Percentiles rank a stretch among this genome's conserved stretches.
phyloP scores from a whole-genome alignment of 73 alveolate genomes.

The Paraurostyla sp. region DNA sequence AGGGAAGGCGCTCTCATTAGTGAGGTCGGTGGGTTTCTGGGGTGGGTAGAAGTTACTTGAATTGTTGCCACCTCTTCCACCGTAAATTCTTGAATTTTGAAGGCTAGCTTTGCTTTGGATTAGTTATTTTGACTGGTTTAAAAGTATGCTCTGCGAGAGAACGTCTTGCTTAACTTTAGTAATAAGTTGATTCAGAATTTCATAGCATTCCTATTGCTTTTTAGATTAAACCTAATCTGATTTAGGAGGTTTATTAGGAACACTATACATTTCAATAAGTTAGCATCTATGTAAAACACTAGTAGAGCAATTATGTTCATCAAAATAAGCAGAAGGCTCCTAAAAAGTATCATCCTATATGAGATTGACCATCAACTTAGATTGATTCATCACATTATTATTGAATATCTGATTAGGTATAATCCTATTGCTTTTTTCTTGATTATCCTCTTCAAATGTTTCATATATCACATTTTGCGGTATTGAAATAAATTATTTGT shows the following conservation, averaged over 20 bases:
- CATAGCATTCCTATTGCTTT: slow-evolving; percentile 22
- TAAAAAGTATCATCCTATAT: slow-evolving; percentile 33
- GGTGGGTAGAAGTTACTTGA: too few species aligned
- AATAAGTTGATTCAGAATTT: not conserved
- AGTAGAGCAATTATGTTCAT: slow-evolving; percentile 25
- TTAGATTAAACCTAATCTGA: not conserved
- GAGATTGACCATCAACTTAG: not conserved
- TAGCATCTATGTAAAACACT: slow-evolving; percentile 32
- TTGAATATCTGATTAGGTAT: too few species aligned
- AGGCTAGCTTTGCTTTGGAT: too few species aligned
- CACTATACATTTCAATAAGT: slow-evolving; percentile 46
- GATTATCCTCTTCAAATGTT: slow-evolving; percentile 32
- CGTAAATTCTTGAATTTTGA: too few species aligned
- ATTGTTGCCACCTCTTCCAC: too few species aligned
- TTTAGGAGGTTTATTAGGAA: not conserved
- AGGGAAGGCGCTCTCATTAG: slow-evolving; percentile 44
- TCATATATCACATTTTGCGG: slow-evolving; percentile 16
- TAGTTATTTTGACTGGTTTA: too few species aligned
- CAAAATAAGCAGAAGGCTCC: slow-evolving; percentile 34
- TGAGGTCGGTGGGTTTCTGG: not conserved
- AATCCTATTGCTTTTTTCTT: too few species aligned
- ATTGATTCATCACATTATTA: not conserved
- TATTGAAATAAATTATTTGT: not conserved
- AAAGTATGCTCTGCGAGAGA: not conserved
- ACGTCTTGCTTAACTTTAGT: slow-evolving; percentile 46